phyloP scores from a whole-genome alignment of 495 filamentous ascomycete genomes.

The Parachaetomium inaequale region DNA sequence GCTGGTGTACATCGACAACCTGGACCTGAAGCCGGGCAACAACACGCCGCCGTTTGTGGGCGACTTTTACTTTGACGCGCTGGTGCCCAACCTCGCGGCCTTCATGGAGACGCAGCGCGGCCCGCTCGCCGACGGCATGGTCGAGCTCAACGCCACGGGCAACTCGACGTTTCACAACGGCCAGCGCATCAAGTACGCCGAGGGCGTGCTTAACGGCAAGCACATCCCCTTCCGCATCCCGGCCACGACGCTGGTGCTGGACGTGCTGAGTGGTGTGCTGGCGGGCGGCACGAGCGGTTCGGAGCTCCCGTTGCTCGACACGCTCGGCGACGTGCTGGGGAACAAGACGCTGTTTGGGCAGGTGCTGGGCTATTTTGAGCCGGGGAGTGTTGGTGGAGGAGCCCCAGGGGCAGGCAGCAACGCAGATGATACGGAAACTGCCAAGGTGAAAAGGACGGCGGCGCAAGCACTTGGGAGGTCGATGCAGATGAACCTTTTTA shows the following conservation, averaged over 20 bases:
- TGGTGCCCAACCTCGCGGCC: slow-evolving; percentile 37
- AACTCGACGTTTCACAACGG: slow-evolving; percentile 45
- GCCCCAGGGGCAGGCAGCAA: too few species aligned
- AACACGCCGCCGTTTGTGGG: slow-evolving; percentile 44
- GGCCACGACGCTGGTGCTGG: slow-evolving; percentile 35
- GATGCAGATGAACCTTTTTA: slow-evolving; percentile 6
- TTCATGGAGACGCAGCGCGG: slow-evolving; percentile 35
- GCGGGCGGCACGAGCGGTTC: slow-evolving; percentile 15
- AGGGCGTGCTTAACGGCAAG: slow-evolving; percentile 44
- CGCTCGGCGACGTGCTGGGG: neutral
- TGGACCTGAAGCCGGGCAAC: slow-evolving; percentile 43
- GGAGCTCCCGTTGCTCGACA: slow-evolving; percentile 11
- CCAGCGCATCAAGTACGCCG: slow-evolving; percentile 42
- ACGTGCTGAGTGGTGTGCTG: slow-evolving; percentile 33
- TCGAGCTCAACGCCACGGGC: slow-evolving; percentile 40
- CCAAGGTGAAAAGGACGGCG: slow-evolving; percentile 1
- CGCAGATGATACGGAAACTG: neutral
- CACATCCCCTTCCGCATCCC: slow-evolving; percentile 37
- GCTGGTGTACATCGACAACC: slow-evolving; percentile 40
- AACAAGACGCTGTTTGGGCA: slow-evolving; percentile 11
- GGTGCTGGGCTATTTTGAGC: slow-evolving; percentile 8
- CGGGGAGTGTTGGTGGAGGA: neutral
- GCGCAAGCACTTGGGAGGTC: neutral
- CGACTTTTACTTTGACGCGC: slow-evolving; percentile 32
- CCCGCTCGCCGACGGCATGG: slow-evolving; percentile 36